Evolutionary conservation across 2,329 filamentous ascomycete genomes (phyloP), one percentile per base, ranked within the genome.

Genomic region (Pseudocercospora eumusae): DNA sequence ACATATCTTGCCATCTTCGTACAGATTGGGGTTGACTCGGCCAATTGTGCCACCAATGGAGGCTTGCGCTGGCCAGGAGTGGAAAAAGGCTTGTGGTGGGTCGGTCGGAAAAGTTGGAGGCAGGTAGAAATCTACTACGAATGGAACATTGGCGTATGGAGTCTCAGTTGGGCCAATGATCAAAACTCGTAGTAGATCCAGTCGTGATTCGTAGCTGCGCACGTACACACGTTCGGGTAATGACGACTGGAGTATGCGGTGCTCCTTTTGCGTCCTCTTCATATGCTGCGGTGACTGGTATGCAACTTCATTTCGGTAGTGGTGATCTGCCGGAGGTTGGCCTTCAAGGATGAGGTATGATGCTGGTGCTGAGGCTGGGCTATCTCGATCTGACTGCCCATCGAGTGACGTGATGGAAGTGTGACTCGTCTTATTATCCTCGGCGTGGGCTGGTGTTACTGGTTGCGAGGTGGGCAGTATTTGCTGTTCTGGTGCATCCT

Each of bases 1-100:
- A 67, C 85, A 87, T 31, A 87, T 85, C 68, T 83, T 86, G 23
- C 85, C 84, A 63, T 86, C 82, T 66, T 87, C 84, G 70, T 87
- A 87, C 1, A 88, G 73, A 66, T 88, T 88, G 0, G 85, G 85
- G 65, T 87, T 88, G 23, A 87, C 70, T 9, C 70, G 49, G 21
- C 70, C 73, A 3, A 67, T 61, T 2, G 70, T 71, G 9, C 52
- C 52, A 4, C 72, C 70, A 6, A 73, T 65, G 4, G 66, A 62
- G 59, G 71, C 52, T 61, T 74, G 58, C 60, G 73, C 63, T 76
- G 68, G 57, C 84, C 84, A 87, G 56, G 81, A 84, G 70, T 87
- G 84, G 71, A 87, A 88, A 72, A 79, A 83, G 1, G 81, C 80
- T n/a, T 75, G 71, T 0, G 85, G 85, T 2, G 85, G 82, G 2